Base-by-base conservation (phyloP, 202 grass and related monocot genomes). In the Cymbopogon flexuosus region DNA sequence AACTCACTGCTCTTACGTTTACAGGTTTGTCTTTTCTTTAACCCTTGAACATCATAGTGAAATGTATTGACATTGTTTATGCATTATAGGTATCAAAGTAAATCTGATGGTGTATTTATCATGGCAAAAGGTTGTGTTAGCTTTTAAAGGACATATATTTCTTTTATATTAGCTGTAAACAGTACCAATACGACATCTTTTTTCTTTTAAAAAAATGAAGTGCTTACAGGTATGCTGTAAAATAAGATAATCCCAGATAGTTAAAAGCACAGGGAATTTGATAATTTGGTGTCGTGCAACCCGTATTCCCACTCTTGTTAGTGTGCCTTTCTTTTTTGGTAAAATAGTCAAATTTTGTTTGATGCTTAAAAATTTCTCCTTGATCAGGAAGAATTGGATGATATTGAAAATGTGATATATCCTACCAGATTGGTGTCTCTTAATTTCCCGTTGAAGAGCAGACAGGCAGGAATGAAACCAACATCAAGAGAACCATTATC, bases 1-100 rank as follows among this genome's bases (percentile, higher is more conserved):
- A 94, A 90, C 62, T 98, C 90, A 15, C 82, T 98, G 71, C 72
- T 98, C 78, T 70, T 95, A 68, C 66, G 52, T 29, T 87, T 95
- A 88, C 88, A 91, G 88, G 92, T 98, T 61, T 79, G 61, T 82
- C 18, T 69, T 68, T 62, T 79, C 27, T 40, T 68, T 3, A 13
- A 39, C 39, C 34, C 8, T 72, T 84, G 29, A 7, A 78, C 64
- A 81, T 18, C n/a, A 75, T 18, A 30, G 18, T 76, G 41, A 82
- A 78, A 31, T 59, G 11, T 52, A 40, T 58, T 58, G 45, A 72
- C 56, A 19, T 23, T 33, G 18, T 71, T n/a, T 40, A 3, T 31
- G 45, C 22, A 39, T 19, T 70, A 6, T 9, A 56, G 31, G 10
- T 24, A 76, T 31, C 62, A 62, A 76, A 64, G 5, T 70, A 71